Evolutionary conservation across 179 eudicot genomes (phyloP), one percentile per base, ranked within the genome.

Genomic region (Corrigiola litoralis): DNA sequence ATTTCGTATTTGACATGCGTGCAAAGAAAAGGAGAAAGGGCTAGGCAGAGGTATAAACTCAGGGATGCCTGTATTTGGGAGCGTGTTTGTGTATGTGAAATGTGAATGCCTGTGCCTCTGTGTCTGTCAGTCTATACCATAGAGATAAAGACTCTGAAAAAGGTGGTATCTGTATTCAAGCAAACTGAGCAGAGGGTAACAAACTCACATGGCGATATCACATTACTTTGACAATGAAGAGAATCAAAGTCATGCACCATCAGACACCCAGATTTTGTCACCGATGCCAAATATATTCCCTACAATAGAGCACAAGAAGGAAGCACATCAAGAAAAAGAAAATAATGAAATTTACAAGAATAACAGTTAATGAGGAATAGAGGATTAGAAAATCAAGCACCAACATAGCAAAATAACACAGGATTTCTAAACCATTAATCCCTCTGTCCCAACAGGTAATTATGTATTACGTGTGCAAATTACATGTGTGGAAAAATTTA

Each of bases 201-300:
- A 29, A 61, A 70, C 77, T 75, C 69, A 76, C 78, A 63, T 50
- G 74, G 71, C 36, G 75, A 72, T 33, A 27, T 61, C 44, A 51
- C 65, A 68, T 77, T 77, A 74, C 92, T 85, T 69, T 78, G 79
- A 73, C 84, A 81, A 63, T 80, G 85, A 61, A 94, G 83, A 60
- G 76, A 72, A 61, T 94, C 99, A 77, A 80, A 94, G 70, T 90
- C 99, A 65, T 87, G 91, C 65, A 90, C 89, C 74, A 79, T 83
- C 71, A 92, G 80, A 78, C 97, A 92, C 37, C 97, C 98, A 72
- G 81, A 73, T 81, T 80, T 86, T 58, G 94, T 90, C 63, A 82
- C 99, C 21, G 97, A 80, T 60, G 94, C 97, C 58, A 94, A 65
- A 75, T 87, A 94, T 44, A 84, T 76, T 62, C 99, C 99, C 99